These are phyloP conservation scores for Moringa oleifera DNA, from an alignment of 345 rosid genomes.

Conservation along the genomic window DNA sequence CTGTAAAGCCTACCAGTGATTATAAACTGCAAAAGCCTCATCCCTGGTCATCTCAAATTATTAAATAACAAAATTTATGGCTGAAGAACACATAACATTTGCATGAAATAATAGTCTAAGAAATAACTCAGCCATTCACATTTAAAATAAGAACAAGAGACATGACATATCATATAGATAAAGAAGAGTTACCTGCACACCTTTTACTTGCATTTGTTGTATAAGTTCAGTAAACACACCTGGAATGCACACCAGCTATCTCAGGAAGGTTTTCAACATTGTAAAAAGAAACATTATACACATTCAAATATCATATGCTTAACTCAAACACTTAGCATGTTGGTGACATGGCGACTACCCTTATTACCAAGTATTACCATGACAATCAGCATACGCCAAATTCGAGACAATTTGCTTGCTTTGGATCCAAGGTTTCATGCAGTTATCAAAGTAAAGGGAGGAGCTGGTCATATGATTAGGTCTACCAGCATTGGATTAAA, in stretches of 20 bases:
- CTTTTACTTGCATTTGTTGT: slow-evolving; percentile 98
- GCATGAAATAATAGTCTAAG: not conserved
- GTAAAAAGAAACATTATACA: not conserved
- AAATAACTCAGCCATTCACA: not conserved
- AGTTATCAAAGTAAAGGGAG: not conserved
- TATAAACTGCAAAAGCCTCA: no score
- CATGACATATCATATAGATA: not conserved
- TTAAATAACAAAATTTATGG: not conserved
- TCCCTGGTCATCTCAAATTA: no score
- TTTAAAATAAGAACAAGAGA: not conserved
- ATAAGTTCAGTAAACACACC: slow-evolving; percentile 98
- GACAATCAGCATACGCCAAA: no score
- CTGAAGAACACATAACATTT: not conserved
- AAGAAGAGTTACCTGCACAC: slow-evolving; percentile 64
- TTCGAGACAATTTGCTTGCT: not conserved
- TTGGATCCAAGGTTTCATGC: not conserved
- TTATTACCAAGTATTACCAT: not conserved
- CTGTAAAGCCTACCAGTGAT: no score
- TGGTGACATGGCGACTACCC: not conserved
- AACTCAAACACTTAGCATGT: not conserved
- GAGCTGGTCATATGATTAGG: no score
- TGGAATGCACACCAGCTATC: slow-evolving; percentile 29
- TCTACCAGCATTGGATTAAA: no score
- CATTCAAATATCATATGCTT: not conserved
- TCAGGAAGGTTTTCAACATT: not conserved